A percentile compares a stretch with the other conserved stretches of the same genome.
phyloP scores from a whole-genome alignment of 768 basidiomycete species.

The Mycena amicta region DNA sequence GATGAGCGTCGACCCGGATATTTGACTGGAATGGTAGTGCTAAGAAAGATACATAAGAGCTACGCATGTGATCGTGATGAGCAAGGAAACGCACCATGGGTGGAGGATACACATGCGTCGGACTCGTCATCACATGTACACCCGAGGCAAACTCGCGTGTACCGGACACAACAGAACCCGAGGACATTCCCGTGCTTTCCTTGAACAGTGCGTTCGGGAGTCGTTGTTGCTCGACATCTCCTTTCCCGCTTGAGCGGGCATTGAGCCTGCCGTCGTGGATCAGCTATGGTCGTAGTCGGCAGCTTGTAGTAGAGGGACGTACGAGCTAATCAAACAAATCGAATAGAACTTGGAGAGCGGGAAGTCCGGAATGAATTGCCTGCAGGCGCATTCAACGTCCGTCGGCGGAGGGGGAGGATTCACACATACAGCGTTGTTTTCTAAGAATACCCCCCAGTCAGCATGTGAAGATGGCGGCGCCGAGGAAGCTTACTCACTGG shows the following conservation, averaged over 20 bases:
- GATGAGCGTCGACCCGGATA: background rate
- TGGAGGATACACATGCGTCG: background rate
- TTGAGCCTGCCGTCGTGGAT: constrained; percentile 7
- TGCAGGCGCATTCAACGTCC: background rate
- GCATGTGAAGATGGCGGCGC: background rate
- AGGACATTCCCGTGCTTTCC: background rate
- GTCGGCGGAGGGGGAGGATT: background rate
- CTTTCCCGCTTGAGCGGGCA: constrained; percentile 7
- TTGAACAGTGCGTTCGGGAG: constrained; percentile 20
- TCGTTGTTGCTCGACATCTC: constrained; percentile 10
- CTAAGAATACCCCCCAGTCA: too few species aligned
- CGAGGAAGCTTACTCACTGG: constrained; percentile 11
- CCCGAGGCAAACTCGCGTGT: background rate
- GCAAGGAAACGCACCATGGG: background rate
- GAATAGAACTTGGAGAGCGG: constrained; percentile 16
- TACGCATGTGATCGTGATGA: too few species aligned
- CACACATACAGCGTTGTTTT: background rate
- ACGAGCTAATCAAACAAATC: constrained; percentile 16
- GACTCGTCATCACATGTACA: background rate
- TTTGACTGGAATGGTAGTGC: background rate
- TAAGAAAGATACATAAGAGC: background rate
- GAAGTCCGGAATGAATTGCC: constrained; percentile 20
- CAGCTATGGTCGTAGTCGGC: too few species aligned
- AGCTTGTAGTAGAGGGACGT: background rate
- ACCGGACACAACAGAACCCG: background rate